Base-by-base conservation (phyloP, 768 basidiomycete genomes). In the Russula brevipes region DNA sequence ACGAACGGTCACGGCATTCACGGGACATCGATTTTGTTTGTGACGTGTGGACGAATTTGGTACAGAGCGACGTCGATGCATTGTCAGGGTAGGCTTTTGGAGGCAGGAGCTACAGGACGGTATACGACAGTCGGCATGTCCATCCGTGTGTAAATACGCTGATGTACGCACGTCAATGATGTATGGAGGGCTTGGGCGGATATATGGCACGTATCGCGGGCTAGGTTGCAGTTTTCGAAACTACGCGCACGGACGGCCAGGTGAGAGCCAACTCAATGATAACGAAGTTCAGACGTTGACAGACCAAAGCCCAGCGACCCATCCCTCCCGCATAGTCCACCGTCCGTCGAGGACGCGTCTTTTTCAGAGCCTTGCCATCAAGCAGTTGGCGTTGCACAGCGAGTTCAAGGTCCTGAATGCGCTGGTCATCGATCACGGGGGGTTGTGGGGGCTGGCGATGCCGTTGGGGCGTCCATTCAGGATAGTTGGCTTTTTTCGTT, bases 11-110 rank as follows among this genome's bases (percentile, higher is more conserved):
- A 98, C 96, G 38, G 94, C 89, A 69, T 98, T 95, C 50, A 98
- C 94, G 0, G 97, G 95, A 79, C 94, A 97, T 58, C 94, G 82
- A 98, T 93, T 75, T 99, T 99, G 80, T 99, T 99, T 46, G 94
- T 98, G 16, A 97, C 0, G 96, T 98, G 73, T 99, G 97, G 10
- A 98, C 88, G 69, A 97, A 98, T 73, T 97, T 95, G 49, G 95
- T 95, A 73, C 95, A 98, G 59, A 98, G 78, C 0, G 96, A 98
- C 0, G 92, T 96, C 5, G 95, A 92, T 4, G 89, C 81, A 73
- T 98, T 98, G 57, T 86, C 83, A 16, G 89, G 87, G 74, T 98
- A 98, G 35, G 94, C 95, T 73, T 88, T 86, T 1, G 97, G 89
- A 1, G 95, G 96, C 52, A 98, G 79, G n/a, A 98, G 81, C 96